Conservation (phyloP, 1,139 yeast genomes). For the Blastobotrys serpentis region DNA sequence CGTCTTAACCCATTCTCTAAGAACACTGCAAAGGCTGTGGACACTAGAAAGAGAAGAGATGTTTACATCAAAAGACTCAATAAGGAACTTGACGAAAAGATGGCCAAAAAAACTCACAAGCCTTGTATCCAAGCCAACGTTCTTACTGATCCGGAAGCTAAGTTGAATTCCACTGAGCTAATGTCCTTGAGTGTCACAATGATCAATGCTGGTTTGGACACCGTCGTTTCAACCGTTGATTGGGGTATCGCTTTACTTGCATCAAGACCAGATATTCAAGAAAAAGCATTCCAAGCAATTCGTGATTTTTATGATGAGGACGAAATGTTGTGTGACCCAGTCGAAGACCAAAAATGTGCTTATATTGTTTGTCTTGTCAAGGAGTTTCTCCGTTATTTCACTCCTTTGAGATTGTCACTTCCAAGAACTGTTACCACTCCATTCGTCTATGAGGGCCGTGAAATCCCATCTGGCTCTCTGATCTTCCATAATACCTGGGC, state of each 20-base stretch:
- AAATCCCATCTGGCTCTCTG: slow-evolving; percentile 54
- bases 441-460: slow-evolving; percentile 41
- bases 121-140: slow-evolving; percentile 48
- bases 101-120: slow-evolving; percentile 27
- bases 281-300: slow-evolving; percentile 42
- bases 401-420: slow-evolving; percentile 65
- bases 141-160: slow-evolving; percentile 31
- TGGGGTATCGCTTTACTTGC: slow-evolving; percentile 56
- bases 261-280: slow-evolving; percentile 48
- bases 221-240: slow-evolving; percentile 60
- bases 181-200: slow-evolving; percentile 64
- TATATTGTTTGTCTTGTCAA: slow-evolving; percentile 56
- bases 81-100: slow-evolving; percentile 28
- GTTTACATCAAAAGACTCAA: slow-evolving; percentile 45
- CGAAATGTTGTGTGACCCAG: slow-evolving; percentile 49
- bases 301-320: slow-evolving; percentile 36
- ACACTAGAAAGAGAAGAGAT: slow-evolving; percentile 50
- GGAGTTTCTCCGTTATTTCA: slow-evolving; percentile 56
- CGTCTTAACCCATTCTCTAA: slow-evolving; percentile 37
- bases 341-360: slow-evolving; percentile 41
- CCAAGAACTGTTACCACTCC: slow-evolving; percentile 58
- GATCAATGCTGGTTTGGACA: slow-evolving; percentile 77
- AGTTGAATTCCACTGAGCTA: slow-evolving; percentile 46
- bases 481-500: slow-evolving; percentile 67
- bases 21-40: slow-evolving; percentile 39